Conservation (phyloP, 139 green algal species). For the Picochlorum sp. region DNA sequence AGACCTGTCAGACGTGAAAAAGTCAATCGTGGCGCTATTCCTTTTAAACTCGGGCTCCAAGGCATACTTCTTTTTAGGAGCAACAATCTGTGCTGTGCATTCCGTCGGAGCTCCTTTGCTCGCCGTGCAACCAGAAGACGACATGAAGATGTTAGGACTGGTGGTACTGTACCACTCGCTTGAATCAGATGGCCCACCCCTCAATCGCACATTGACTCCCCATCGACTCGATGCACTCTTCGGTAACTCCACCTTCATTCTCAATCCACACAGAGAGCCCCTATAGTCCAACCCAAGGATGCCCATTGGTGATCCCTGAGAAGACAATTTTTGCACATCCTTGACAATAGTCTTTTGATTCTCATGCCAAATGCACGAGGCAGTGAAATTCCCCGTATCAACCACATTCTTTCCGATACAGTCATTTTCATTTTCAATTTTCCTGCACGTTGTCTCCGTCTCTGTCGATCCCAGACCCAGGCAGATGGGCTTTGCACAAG, state of each 20-base stretch:
- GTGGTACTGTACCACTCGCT: background rate
- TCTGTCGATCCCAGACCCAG: background rate
- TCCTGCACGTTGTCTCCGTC: background rate
- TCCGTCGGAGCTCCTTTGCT: background rate
- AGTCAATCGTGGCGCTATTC: constrained; percentile 4
- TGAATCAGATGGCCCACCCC: background rate
- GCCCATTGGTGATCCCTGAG: background rate
- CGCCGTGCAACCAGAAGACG: background rate
- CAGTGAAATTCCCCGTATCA: background rate
- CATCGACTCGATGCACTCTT: background rate
- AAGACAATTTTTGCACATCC: background rate
- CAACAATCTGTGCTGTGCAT: background rate
- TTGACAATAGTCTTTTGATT: background rate
- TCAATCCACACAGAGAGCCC: background rate
- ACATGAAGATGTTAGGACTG: background rate
- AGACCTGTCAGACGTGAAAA: constrained; percentile 6
- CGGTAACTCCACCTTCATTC: background rate
- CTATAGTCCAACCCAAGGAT: background rate
- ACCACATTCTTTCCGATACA: background rate
- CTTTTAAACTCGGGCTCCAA: background rate
- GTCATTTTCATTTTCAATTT: background rate
- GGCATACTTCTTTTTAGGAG: constrained; percentile 1
- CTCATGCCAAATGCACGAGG: background rate
- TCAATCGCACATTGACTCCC: background rate
- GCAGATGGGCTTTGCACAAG: background rate